Base-by-base conservation (phyloP, 768 basidiomycete species). In the Gelatoporia subvermispora region DNA sequence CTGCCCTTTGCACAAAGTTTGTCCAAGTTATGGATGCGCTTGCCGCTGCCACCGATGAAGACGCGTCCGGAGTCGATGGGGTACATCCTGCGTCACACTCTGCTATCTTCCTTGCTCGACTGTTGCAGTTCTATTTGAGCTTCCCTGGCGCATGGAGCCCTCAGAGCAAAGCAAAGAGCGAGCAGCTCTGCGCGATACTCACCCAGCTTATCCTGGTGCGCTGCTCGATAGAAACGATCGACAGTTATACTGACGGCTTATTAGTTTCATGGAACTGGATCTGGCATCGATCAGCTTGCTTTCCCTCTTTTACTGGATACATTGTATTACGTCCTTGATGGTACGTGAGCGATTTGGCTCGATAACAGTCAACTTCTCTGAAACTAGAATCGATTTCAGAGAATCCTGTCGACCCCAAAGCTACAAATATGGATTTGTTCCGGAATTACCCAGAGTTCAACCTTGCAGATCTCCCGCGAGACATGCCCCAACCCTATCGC, bases 291-390 rank as follows among this genome's bases (percentile, higher is more conserved):
- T 57, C 63, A 77, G 2, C 71, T 81, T 37, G 69, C 77, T 39
- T 89, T 82, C 65, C 75, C 84, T 0, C 61, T 89, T 37, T 65
- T 90, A 25, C 63, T 88, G 20, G 88, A 92, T 67, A 90, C 88
- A 3, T 66, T 87, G 1, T 79, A 81, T 56, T 86, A 82, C 59
- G 65, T 88, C 8, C 71, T 85, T 24, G 89, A 91, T 59, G 88
- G 88, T 88, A 56, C 49, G 75, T 52, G 13, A 4, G 9, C n/a
- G 45, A 34, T 17, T 35, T 8, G 42, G 9, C 21, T 36, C 9
- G 3, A n/a, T n/a, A n/a, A n/a, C n/a, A 15, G 20, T 9, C 13
- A 28, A 34, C 25, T 43, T 18, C 54, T 25, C 28, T 0, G 48
- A 35, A n/a, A n/a, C n/a, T n/a, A n/a, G n/a, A n/a, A 3, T 43